A percentile compares a stretch with the other conserved stretches of the same genome.
Conservation (phyloP, 306 rosid genomes). For the Comarum palustre region DNA sequence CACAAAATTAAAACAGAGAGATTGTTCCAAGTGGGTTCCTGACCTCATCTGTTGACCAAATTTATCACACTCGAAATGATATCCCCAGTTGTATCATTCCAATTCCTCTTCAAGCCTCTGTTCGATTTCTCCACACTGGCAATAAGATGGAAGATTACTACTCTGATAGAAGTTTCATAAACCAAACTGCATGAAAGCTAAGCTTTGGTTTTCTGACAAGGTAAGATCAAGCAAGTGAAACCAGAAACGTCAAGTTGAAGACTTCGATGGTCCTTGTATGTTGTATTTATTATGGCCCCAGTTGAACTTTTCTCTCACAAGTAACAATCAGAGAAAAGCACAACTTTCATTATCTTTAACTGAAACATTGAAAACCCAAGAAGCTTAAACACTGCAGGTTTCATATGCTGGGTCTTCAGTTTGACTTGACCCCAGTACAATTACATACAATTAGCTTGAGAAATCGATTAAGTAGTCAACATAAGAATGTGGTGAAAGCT, state of each 20-base stretch:
- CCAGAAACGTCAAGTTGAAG: slow-evolving; percentile 1
- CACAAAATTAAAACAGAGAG: neutral
- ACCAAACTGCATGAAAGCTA: neutral
- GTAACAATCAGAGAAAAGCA: neutral
- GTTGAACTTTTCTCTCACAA: neutral
- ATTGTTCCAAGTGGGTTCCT: neutral
- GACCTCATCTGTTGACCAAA: slow-evolving; percentile 11
- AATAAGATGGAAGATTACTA: neutral
- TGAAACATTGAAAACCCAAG: neutral
- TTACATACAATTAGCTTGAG: neutral
- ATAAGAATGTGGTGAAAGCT: neutral
- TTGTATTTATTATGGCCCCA: neutral
- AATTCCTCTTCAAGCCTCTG: neutral
- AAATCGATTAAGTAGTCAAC: neutral
- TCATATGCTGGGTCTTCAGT: neutral
- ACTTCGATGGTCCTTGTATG: neutral
- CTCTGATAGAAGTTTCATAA: neutral
- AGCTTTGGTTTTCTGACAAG: neutral
- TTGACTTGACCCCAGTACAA: neutral
- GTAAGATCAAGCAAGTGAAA: slow-evolving; percentile 11
- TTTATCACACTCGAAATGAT: neutral
- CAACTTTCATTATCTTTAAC: neutral
- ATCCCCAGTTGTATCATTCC: neutral
- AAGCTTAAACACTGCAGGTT: neutral
- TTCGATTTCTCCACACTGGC: neutral